Evolutionary conservation across 495 filamentous ascomycete species (phyloP).

Genomic region (Xylaria grammica): DNA sequence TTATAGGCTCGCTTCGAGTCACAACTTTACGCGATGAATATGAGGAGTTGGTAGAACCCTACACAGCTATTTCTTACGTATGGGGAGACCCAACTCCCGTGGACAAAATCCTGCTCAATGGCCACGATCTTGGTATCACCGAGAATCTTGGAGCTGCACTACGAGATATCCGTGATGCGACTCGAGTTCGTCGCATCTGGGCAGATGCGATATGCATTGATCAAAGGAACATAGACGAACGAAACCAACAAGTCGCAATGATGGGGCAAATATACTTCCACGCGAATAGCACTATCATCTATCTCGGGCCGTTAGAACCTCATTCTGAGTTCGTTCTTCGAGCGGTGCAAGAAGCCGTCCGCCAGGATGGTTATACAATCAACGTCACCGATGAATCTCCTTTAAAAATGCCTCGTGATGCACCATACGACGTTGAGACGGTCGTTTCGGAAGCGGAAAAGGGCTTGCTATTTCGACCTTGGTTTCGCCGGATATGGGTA

Average conservation of each 20-base stretch:
- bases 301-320: not conserved
- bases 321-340: not conserved
- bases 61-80: conserved; percentile 38
- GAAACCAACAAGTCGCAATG: not conserved
- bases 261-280: not conserved
- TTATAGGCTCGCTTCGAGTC: conserved; percentile 30
- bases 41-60: conserved; percentile 28
- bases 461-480: conserved; percentile 13
- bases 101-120: conserved; percentile 15
- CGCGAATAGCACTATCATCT: conserved; percentile 8
- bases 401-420: not conserved
- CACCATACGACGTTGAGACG: not conserved
- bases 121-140: conserved; percentile 16
- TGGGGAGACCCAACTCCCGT: conserved; percentile 27
- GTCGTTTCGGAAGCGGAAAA: not conserved
- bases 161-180: conserved; percentile 22
- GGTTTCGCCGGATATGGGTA: conserved; percentile 36
- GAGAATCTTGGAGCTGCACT: conserved; percentile 24
- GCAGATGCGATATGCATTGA: not conserved
- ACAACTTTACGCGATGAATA: conserved; percentile 27
- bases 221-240: not conserved
- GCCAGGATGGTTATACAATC: not conserved
- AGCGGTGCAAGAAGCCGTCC: no score
- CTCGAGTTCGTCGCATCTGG: not conserved
- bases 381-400: not conserved